Conservation (phyloP, 768 basidiomycete genomes). For the Leccinum sublutescens region DNA sequence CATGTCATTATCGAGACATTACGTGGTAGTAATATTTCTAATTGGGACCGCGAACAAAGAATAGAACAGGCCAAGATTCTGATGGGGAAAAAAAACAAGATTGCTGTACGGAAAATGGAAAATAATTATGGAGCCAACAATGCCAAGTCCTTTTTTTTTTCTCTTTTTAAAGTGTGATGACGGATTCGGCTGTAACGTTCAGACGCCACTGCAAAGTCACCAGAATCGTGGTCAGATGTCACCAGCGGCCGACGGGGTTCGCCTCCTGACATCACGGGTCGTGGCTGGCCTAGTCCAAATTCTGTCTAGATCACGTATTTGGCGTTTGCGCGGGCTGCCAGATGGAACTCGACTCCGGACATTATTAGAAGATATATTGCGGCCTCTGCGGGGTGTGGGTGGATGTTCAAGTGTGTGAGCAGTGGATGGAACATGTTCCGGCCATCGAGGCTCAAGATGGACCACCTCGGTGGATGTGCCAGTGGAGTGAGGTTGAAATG, state of each 20-base stretch:
- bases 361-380: constrained; percentile 14
- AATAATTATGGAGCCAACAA: constrained; percentile 3
- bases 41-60: constrained; percentile 4
- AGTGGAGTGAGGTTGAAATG: constrained; percentile 2
- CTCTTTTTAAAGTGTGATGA: constrained; percentile 4
- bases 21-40: not conserved
- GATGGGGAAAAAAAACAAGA: constrained; percentile 11
- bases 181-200: constrained; percentile 2
- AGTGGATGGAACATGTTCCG: constrained; percentile 6
- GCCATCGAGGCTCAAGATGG: constrained; percentile 5
- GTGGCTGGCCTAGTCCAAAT: constrained; percentile 23
- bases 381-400: constrained; percentile 5
- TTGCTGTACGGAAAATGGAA: constrained; percentile 7
- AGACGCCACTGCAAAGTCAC: constrained; percentile 9
- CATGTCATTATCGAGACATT: constrained; percentile 5
- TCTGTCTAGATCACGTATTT: constrained; percentile 21
- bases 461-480: not conserved
- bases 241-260: constrained; percentile 34
- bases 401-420: constrained; percentile 2
- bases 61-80: constrained; percentile 12
- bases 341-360: constrained; percentile 15
- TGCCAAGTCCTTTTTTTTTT: not conserved
- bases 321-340: constrained; percentile 19
- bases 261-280: constrained; percentile 28
- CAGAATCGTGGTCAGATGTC: constrained; percentile 22